Percentiles rank a stretch among this genome's conserved stretches.
Conservation (phyloP, 371 early-diverging fungal genomes). For the Paraphysoderma sedebokerense region DNA sequence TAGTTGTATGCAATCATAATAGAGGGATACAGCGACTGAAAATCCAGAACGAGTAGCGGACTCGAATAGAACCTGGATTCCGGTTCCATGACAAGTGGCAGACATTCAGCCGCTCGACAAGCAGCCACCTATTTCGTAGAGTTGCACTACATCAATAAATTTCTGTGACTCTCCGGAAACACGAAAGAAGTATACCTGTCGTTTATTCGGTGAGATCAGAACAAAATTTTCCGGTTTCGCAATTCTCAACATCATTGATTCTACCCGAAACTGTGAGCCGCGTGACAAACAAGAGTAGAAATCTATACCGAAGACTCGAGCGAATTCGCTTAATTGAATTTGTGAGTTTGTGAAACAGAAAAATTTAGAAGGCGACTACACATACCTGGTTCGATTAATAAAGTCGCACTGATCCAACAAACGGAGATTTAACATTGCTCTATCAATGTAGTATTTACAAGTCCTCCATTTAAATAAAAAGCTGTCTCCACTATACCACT, state of each 20-base stretch:
- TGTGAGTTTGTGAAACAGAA: background rate
- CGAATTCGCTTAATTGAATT: slow-evolving; percentile 43
- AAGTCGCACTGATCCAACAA: slow-evolving; percentile 52
- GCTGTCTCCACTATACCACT: slow-evolving; percentile 36
- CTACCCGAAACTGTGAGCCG: slow-evolving; percentile 81
- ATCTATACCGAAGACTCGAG: slow-evolving; percentile 70
- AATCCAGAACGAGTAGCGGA: slow-evolving; percentile 75
- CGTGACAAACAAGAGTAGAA: slow-evolving; percentile 68
- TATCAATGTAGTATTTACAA: slow-evolving; percentile 43
- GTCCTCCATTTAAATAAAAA: slow-evolving; percentile 35
- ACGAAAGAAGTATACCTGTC: too few relatives aligned
- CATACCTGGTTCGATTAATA: slow-evolving; percentile 36
- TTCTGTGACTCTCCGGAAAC: background rate
- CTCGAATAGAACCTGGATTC: slow-evolving; percentile 53
- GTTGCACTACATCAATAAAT: background rate
- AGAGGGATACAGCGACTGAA: slow-evolving; percentile 81
- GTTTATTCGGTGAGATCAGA: slow-evolving; percentile 37
- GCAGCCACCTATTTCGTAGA: slow-evolving; percentile 29
- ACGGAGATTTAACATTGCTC: slow-evolving; percentile 41
- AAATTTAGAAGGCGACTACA: too few relatives aligned
- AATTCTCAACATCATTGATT: slow-evolving; percentile 60
- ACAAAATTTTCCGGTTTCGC: slow-evolving; percentile 22
- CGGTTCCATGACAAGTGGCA: slow-evolving; percentile 82
- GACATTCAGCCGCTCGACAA: slow-evolving; percentile 56
- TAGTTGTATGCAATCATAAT: slow-evolving; percentile 89